Base-by-base conservation (phyloP, 139 green algal genomes). In the Picochlorum sp. region DNA sequence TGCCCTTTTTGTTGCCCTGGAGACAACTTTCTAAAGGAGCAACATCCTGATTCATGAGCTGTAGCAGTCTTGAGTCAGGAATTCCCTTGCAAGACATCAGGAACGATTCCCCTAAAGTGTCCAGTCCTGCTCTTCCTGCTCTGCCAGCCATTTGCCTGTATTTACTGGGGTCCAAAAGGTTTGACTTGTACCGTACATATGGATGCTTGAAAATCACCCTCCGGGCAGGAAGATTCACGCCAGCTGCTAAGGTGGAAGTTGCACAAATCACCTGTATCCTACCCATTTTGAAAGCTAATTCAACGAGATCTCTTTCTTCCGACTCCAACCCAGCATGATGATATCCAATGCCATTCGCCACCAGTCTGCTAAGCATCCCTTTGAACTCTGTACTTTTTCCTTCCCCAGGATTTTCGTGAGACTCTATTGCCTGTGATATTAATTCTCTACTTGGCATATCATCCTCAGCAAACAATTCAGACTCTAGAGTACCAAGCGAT, bases 221-320 rank as follows among this genome's bases (percentile, higher is more conserved):
- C 12, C 85, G 60, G 1, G 81, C 89, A 1, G 87, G 87, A 66
- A 95, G 79, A 71, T 95, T 95, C 36, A 95, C 85, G 20, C 87
- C 87, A 24, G 86, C 82, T 31, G 90, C 91, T 40, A 99, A 67
- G 0, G 91, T 98, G 55, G 86, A 93, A 4, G 93, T 99, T 22
- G 87, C 88, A 50, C 66, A 81, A 41, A 99, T 70, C 50, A 99
- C 86, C 0, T 68, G 80, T 12, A 97, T 63, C 3, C 75, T 72
- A 7, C 89, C 91, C 2, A 28, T 57, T 18, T 68, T 58, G 67
- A 81, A 99, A 2, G 66, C 85, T 1, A 12, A 7, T 73, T 97
- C 92, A 50, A 98, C 80, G 3, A 93, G 30, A 35, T 78, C 54
- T 0, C 76, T 58, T 68, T 86, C 81, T 49, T 88, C 80, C 2